Evolutionary conservation across 352 stramenopile genomes (phyloP), one percentile per base, ranked within the genome.

Genomic region (Phytophthora chlamydospora): DNA sequence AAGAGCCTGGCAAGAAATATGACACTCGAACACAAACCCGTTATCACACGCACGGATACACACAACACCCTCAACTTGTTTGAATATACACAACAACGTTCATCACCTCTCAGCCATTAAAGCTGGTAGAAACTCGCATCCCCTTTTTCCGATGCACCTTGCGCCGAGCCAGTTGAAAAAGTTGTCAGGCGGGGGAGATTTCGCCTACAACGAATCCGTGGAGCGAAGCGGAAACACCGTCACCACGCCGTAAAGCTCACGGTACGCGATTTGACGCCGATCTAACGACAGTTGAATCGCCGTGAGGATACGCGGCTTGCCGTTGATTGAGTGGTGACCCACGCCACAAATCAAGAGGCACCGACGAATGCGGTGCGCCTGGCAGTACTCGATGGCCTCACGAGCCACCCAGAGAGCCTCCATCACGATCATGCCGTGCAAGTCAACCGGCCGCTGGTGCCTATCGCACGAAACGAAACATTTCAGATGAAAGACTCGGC

Each of bases 351-450:
- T 89, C 42, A 91, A 55, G 16, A 80, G 58, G 39, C 79, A 91
- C 11, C 76, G 74, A 14, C 78, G 80, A 49, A 90, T 89, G 27
- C 77, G 80, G 43, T 87, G 73, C 16, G 63, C 34, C 12, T 80
- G 68, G 60, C 83, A 90, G 16, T 86, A 82, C 24, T 79, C 76
- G 41, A 91, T 80, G 7, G 79, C 68, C 49, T 89, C 78, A 29
- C 75, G 70, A 19, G 71, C 64, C 9, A 91, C 69, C 56, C 80
- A 82, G 6, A 89, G 62, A 33, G 80, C 69, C 52, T 91, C 76
- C 66, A 89, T 77, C 29, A 91, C 80, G 34, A 83, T 86, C 58
- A 89, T 72, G 1, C 80, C 78, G 47, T 90, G 83, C 24, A 91
- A 39, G 63, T 91, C 82, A 13, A 91, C 66, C 13, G 83, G 71